A percentile compares a stretch with the other conserved stretches of the same genome.
phyloP scores from a whole-genome alignment of 1,284 basidiomycete genomes.

The Schizophyllum amplum region DNA sequence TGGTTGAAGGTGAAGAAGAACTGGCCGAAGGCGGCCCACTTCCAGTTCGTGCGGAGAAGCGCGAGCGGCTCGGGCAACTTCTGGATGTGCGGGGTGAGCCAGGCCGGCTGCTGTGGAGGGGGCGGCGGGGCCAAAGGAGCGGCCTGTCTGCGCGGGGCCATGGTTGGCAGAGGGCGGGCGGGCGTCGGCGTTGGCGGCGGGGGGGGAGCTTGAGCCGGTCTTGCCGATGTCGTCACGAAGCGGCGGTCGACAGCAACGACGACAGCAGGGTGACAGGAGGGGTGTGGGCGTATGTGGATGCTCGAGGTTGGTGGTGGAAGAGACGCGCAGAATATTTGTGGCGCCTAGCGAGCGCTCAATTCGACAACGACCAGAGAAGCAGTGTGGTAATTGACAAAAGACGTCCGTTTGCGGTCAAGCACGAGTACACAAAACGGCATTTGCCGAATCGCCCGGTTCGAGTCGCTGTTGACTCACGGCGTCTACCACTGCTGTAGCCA shows the following conservation, averaged over 20 bases:
- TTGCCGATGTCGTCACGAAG: not conserved
- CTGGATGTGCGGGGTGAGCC: not conserved
- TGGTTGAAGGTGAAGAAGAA: slow-evolving; percentile 72
- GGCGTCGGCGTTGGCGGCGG: no score
- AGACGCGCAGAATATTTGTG: not conserved
- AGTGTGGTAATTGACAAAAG: not conserved
- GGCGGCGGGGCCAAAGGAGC: no score
- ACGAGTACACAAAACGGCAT: not conserved
- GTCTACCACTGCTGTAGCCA: no score
- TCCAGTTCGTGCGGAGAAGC: slow-evolving; percentile 61
- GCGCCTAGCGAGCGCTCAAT: not conserved
- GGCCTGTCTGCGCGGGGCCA: not conserved
- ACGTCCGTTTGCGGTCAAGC: not conserved
- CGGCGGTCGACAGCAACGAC: not conserved
- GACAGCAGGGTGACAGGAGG: not conserved
- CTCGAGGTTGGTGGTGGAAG: not conserved
- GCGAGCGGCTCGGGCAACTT: slow-evolving; percentile 29
- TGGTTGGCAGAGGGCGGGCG: not conserved
- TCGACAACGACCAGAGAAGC: not conserved
- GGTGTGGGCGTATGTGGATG: not conserved
- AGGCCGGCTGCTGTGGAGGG: not conserved
- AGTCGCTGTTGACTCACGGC: no score
- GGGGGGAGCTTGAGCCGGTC: not conserved
- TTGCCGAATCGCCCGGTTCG: not conserved
- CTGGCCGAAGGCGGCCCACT: slow-evolving; percentile 78